A percentile compares a stretch with the other conserved stretches of the same genome.
phyloP scores from a whole-genome alignment of 768 basidiomycete species.

The Rossbeevera mucosa region DNA sequence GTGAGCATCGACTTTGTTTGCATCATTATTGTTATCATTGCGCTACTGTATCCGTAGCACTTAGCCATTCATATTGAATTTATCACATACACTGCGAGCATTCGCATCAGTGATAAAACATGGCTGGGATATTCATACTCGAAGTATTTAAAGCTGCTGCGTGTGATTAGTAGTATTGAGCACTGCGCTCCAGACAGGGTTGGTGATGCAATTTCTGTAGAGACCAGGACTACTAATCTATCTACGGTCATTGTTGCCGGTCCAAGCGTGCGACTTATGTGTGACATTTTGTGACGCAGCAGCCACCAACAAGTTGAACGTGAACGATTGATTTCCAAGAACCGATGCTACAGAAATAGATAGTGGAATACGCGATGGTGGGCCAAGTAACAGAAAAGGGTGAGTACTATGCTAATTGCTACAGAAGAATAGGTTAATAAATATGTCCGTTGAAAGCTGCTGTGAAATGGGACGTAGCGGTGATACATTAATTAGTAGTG shows the following conservation, averaged over 20 bases:
- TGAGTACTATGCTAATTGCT: conserved; percentile 22
- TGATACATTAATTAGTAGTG: conserved; percentile 13
- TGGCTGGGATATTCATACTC: too few relatives aligned
- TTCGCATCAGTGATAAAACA: too few relatives aligned
- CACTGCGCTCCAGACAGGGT: too few relatives aligned
- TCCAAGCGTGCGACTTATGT: too few relatives aligned
- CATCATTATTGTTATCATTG: conserved; percentile 7
- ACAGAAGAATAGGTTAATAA: conserved; percentile 28
- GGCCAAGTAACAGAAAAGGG: conserved; percentile 12
- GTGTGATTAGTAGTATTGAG: background rate
- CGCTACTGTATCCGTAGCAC: conserved; percentile 13
- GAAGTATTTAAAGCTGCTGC: background rate
- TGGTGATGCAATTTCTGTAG: background rate
- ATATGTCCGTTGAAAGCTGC: conserved; percentile 10
- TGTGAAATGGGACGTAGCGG: background rate
- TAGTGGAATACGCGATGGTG: conserved; percentile 5
- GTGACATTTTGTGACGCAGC: background rate
- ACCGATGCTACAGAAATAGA: conserved; percentile 20
- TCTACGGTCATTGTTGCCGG: too few relatives aligned
- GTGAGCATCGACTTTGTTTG: background rate
- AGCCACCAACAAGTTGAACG: background rate
- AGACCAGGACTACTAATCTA: background rate
- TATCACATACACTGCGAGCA: background rate
- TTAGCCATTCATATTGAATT: background rate
- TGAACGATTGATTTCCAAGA: background rate